Evolutionary conservation across 2,329 filamentous ascomycete genomes (phyloP).

Genomic region (Sclerotinia nivalis): DNA sequence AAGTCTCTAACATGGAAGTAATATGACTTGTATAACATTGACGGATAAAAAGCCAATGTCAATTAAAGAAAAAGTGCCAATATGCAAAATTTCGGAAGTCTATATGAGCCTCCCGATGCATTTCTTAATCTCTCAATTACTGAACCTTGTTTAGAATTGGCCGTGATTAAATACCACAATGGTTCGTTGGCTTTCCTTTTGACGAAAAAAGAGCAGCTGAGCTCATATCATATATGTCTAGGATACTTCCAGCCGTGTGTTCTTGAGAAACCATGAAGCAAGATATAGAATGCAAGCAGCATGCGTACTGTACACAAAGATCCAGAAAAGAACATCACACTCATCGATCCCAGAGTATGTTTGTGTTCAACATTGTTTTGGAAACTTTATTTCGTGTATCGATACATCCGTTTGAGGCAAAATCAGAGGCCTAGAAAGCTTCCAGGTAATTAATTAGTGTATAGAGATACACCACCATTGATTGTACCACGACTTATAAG

Average conservation of each 20-base stretch:
- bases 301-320: constrained; percentile 2
- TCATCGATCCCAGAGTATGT: not conserved
- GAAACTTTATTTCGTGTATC: constrained; percentile 11
- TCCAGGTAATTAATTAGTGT: not conserved
- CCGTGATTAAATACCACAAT: not conserved
- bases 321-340: not conserved
- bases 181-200: not conserved
- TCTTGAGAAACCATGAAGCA: not conserved
- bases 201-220: constrained; percentile 13
- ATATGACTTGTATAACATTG: constrained; percentile 8
- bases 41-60: not conserved
- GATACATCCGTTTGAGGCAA: constrained; percentile 12
- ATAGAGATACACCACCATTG: not conserved
- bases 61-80: not conserved
- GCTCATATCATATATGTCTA: constrained; percentile 18
- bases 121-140: not conserved
- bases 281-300: constrained; percentile 7
- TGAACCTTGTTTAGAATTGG: not conserved
- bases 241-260: constrained; percentile 13
- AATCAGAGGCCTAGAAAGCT: not conserved
- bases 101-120: not conserved
- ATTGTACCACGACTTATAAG: constrained; percentile 13
- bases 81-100: not conserved
- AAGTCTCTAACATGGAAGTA: not conserved
- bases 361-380: constrained; percentile 13